Base-by-base conservation (phyloP, 2,329 filamentous ascomycete species). In the Cladosporium sp. region DNA sequence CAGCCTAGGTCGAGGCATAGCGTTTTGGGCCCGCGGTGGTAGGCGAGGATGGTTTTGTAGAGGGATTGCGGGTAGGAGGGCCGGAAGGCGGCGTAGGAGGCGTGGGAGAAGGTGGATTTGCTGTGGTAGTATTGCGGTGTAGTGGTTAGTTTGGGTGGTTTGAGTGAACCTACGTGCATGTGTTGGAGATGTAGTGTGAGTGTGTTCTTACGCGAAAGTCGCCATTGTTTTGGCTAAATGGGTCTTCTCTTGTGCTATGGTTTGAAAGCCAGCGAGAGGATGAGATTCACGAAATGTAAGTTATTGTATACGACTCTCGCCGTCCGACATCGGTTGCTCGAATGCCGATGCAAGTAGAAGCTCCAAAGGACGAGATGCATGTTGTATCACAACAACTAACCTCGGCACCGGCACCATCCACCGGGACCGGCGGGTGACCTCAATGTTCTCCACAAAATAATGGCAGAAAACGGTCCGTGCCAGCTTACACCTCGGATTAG, bases 1-100 rank as follows among this genome's bases (percentile, higher is more conserved):
- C 79, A 82, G 43, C 83, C 83, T n/a, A 86, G 69, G 61, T 86
- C 83, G 7, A 85, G 63, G 47, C 68, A 68, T 17, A 68, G 60
- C 2, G 61, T 61, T 8, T 62, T 53, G 59, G 69, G 60, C 3
- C 68, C 67, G 19, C 70, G 68, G 64, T 84, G 80, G 63, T 79
- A 84, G 18, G 63, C 61, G 11, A 85, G 70, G 8, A 85, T 66
- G 15, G 69, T 75, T 44, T 72, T 70, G 66, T 78, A 83, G 24
- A 85, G 69, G 17, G 68, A 69, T 7, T 72, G 62, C 6, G 81
- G 80, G 61, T 85, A 86, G 20, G 71, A 70, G 13, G 82, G 82
- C 13, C 82, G 75, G 61, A 82, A 80, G 19, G 79, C 71, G 32
- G 82, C 80, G 59, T 85, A 86, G 15, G 74, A 72, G 38, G 75